Percentiles rank a stretch among this genome's conserved stretches.
phyloP scores from a whole-genome alignment of 2,329 filamentous ascomycete genomes.

The Aureobasidium vineae region DNA sequence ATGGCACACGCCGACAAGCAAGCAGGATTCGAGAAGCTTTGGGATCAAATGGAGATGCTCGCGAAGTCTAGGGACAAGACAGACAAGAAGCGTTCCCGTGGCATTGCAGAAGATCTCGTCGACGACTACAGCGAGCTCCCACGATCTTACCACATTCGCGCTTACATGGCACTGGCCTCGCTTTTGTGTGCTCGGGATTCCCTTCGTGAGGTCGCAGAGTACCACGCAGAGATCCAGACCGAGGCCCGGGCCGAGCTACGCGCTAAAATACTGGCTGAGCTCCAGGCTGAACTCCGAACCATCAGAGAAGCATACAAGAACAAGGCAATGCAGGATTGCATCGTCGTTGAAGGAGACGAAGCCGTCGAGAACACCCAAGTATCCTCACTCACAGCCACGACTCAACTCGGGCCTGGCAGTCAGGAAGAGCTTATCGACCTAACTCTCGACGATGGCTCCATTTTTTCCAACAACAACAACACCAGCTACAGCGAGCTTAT shows the following conservation, averaged over 20 bases:
- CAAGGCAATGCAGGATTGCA: too few species aligned
- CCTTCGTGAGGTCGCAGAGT: not conserved
- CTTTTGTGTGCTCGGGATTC: not conserved
- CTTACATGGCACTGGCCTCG: not conserved
- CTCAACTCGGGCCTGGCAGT: not conserved
- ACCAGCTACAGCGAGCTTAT: not conserved
- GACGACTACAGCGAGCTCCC: not conserved
- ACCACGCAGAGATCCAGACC: slow-evolving; percentile 33
- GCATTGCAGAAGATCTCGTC: not conserved
- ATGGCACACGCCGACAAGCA: not conserved
- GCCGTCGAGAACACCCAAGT: not conserved
- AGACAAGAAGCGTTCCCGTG: not conserved
- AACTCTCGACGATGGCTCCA: not conserved
- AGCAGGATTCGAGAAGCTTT: not conserved
- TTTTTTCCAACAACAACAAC: not conserved
- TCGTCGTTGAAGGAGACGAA: not conserved
- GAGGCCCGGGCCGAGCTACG: not conserved
- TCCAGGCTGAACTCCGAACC: not conserved
- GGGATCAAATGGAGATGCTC: not conserved
- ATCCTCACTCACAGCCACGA: not conserved
- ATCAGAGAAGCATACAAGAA: not conserved
- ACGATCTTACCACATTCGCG: not conserved
- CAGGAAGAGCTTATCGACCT: not conserved
- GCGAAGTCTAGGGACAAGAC: not conserved
- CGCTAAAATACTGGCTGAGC: not conserved